A percentile compares a stretch with the other conserved stretches of the same genome.
These are phyloP conservation scores for Amanita exitialis DNA, from an alignment of 768 basidiomycete species.

Conservation along the genomic window DNA sequence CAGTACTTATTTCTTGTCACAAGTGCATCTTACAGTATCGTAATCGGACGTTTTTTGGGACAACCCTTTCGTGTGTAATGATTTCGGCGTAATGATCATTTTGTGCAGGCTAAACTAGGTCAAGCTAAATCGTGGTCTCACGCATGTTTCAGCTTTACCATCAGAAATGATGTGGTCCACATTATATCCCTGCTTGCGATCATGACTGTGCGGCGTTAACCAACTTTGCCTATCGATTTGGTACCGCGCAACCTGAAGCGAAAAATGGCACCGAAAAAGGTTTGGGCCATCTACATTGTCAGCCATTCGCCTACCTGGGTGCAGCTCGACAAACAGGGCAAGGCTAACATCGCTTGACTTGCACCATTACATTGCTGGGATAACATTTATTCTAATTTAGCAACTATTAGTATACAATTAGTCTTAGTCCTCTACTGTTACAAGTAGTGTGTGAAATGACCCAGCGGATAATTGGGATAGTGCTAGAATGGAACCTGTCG, in stretches of 20 bases:
- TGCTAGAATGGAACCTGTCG: neutral
- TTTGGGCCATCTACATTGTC: too few species aligned
- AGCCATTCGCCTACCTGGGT: too few species aligned
- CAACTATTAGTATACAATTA: neutral
- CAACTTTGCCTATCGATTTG: neutral
- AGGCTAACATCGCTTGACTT: too few species aligned
- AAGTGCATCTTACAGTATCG: neutral
- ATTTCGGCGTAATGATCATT: neutral
- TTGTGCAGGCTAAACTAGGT: neutral
- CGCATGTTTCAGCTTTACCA: constrained; percentile 4
- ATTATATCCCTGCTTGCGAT: neutral
- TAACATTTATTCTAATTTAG: neutral
- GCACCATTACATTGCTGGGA: too few species aligned
- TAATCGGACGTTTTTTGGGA: neutral
- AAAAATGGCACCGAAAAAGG: too few species aligned
- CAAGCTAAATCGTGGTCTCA: neutral
- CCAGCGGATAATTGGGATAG: neutral
- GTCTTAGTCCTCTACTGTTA: neutral
- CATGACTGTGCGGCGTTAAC: neutral
- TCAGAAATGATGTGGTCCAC: too few species aligned
- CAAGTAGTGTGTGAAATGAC: neutral
- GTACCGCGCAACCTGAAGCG: neutral
- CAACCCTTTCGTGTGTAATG: constrained; percentile 1
- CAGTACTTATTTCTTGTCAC: constrained; percentile 3
- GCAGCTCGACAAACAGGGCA: too few species aligned